Percentiles rank a stretch among this genome's conserved stretches.
These are phyloP conservation scores for Babesia bovis DNA, from an alignment of 169 alveolate genomes.

Conservation along the genomic window DNA sequence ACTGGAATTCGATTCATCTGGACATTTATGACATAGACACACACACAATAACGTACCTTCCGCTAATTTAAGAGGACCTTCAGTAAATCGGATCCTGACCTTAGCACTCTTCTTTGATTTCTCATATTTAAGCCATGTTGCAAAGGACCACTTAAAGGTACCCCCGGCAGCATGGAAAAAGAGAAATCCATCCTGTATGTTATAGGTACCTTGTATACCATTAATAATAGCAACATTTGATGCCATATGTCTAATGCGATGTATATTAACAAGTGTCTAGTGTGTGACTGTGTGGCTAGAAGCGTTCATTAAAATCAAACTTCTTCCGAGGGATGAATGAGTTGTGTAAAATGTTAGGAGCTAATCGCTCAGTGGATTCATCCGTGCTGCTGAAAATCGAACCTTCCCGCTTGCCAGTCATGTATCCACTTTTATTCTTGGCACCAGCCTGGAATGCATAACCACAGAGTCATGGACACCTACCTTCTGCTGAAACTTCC, in stretches of 20 bases:
- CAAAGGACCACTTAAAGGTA: slow-evolving; percentile 59
- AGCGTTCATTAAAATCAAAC: slow-evolving; percentile 60
- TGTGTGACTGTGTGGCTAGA: slow-evolving; percentile 23
- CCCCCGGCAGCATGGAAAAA: slow-evolving; percentile 9
- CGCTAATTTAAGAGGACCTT: slow-evolving; percentile 29
- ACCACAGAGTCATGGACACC: not conserved
- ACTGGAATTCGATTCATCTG: slow-evolving; percentile 36
- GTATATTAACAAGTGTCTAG: slow-evolving; percentile 10
- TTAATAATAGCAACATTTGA: slow-evolving; percentile 25
- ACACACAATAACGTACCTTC: slow-evolving; percentile 16
- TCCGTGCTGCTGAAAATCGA: slow-evolving; percentile 56
- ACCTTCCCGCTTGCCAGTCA: slow-evolving; percentile 67
- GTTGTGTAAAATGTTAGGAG: slow-evolving; percentile 17
- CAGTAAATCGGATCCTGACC: slow-evolving; percentile 73
- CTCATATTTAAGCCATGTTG: slow-evolving; percentile 75
- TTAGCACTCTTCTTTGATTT: slow-evolving; percentile 74
- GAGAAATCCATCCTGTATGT: slow-evolving; percentile 28
- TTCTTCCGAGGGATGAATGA: slow-evolving; percentile 48
- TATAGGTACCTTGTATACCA: slow-evolving; percentile 45
- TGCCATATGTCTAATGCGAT: slow-evolving; percentile 16
- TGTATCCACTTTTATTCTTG: slow-evolving; percentile 61
- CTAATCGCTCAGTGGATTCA: not conserved
- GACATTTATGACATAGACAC: not conserved
- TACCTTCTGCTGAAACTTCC: slow-evolving; percentile 75
- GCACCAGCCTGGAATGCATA: slow-evolving; percentile 44